Percentiles rank a stretch among this genome's conserved stretches.
Conservation (phyloP, 257 asterid species). For the Prunella vulgaris region DNA sequence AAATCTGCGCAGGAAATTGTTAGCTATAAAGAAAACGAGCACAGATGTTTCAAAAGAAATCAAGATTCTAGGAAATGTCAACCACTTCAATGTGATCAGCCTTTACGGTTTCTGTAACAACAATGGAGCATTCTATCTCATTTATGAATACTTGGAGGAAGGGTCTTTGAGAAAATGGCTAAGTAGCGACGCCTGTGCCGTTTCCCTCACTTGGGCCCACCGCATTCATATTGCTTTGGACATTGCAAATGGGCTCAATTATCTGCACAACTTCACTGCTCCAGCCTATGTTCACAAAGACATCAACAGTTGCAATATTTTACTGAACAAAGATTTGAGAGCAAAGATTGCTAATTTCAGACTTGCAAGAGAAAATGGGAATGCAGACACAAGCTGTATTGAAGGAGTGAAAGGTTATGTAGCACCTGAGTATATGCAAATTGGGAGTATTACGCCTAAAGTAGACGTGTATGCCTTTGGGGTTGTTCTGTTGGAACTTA, state of each 20-base stretch:
- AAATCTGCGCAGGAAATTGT: constrained; percentile 38
- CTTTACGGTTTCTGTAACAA: constrained; percentile 58
- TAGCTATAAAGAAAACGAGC: constrained; percentile 39
- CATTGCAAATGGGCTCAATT: constrained; percentile 64
- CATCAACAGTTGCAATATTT: constrained; percentile 45
- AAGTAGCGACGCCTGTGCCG: constrained; percentile 14
- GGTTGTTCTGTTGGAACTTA: constrained; percentile 52
- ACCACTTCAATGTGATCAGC: constrained; percentile 56
- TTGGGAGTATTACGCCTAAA: constrained; percentile 41
- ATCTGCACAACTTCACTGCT: constrained; percentile 60
- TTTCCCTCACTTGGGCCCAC: constrained; percentile 43
- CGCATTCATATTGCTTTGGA: constrained; percentile 61
- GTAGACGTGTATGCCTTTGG: constrained; percentile 66
- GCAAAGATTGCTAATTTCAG: constrained; percentile 65
- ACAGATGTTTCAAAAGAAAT: constrained; percentile 43
- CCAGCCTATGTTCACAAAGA: constrained; percentile 65
- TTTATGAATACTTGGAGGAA: constrained; percentile 60
- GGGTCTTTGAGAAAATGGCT: constrained; percentile 64
- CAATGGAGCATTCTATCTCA: constrained; percentile 37
- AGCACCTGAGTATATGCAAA: constrained; percentile 53
- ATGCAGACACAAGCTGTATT: constrained; percentile 18
- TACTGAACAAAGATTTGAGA: constrained; percentile 44
- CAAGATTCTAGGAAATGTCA: constrained; percentile 48
- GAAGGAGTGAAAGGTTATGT: constrained; percentile 49
- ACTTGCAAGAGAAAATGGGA: constrained; percentile 31